Percentiles rank a stretch among this genome's conserved stretches.
These are phyloP conservation scores for Neohortaea acidophila DNA, from an alignment of 495 filamentous ascomycete genomes.

Conservation along the genomic window DNA sequence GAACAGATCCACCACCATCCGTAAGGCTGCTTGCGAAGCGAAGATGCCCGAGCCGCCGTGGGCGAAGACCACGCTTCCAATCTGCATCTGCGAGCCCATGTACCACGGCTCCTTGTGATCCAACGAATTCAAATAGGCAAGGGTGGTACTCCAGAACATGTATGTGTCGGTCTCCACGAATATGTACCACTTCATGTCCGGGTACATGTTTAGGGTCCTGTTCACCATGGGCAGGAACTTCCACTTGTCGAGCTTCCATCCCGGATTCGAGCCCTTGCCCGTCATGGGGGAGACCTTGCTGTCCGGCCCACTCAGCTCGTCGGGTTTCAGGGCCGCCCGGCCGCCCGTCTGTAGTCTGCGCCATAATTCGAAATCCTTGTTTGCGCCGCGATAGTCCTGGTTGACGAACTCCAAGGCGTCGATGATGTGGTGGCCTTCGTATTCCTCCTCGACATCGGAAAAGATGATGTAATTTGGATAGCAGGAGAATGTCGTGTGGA, in stretches of 20 bases:
- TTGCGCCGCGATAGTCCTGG: constrained; percentile 20
- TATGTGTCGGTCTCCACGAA: constrained; percentile 58
- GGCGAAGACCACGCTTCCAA: constrained; percentile 33
- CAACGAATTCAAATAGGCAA: constrained; percentile 37
- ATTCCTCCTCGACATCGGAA: constrained; percentile 37
- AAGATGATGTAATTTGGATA: constrained; percentile 40
- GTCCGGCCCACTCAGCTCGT: background rate
- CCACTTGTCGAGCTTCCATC: constrained; percentile 56
- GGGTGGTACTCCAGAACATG: constrained; percentile 45
- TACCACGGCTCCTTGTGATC: constrained; percentile 36
- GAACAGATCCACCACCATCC: constrained; percentile 2
- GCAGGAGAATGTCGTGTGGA: constrained; percentile 36
- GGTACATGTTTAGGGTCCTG: constrained; percentile 27
- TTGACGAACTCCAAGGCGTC: constrained; percentile 36
- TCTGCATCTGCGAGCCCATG: constrained; percentile 29
- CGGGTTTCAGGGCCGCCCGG: background rate
- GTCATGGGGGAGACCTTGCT: background rate
- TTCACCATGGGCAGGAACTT: constrained; percentile 57
- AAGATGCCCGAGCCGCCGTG: constrained; percentile 41
- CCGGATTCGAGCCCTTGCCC: constrained; percentile 20
- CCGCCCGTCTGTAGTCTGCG: constrained; percentile 26
- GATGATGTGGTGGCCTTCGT: constrained; percentile 33
- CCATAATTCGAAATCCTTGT: constrained; percentile 38
- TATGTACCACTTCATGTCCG: constrained; percentile 46
- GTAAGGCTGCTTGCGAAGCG: constrained; percentile 35